Percentiles rank a stretch among this genome's conserved stretches.
Conservation (phyloP, 331 rosid species). For the Malus hybrid region DNA sequence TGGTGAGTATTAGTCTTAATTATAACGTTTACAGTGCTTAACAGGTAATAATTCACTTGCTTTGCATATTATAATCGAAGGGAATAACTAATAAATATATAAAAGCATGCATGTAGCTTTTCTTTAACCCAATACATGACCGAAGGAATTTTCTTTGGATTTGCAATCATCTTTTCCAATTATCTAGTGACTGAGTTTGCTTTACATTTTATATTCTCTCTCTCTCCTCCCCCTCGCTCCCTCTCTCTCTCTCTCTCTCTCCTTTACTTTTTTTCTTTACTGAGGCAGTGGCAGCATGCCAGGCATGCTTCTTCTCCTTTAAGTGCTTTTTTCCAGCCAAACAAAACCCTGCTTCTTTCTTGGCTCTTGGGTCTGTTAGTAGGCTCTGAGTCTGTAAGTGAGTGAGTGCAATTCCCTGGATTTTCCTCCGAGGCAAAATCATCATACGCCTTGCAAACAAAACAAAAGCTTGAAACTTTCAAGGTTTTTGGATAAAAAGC, state of each 20-base stretch:
- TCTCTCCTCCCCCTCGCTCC: not conserved
- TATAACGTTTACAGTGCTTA: constrained; percentile 36
- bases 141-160: constrained; percentile 48
- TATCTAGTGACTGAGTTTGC: constrained; percentile 28
- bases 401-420: constrained; percentile 42
- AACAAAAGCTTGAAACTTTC: not conserved
- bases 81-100: constrained; percentile 16
- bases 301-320: constrained; percentile 33
- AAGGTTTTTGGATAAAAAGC: not conserved
- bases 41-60: constrained; percentile 47
- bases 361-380: constrained; percentile 39
- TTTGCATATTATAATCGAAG: constrained; percentile 10
- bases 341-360: constrained; percentile 23
- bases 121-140: constrained; percentile 50
- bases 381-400: constrained; percentile 16
- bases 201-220: constrained; percentile 39
- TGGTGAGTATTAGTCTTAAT: constrained; percentile 11
- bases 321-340: constrained; percentile 13
- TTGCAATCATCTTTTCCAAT: constrained; percentile 38
- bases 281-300: constrained; percentile 30
- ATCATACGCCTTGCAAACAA: not conserved
- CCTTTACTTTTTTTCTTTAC: constrained; percentile 25
- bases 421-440: not conserved
- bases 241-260: not conserved
- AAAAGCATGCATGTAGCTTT: constrained; percentile 2